Base-by-base conservation (phyloP, 805 yeast species). In the Citeromyces matritensis region DNA sequence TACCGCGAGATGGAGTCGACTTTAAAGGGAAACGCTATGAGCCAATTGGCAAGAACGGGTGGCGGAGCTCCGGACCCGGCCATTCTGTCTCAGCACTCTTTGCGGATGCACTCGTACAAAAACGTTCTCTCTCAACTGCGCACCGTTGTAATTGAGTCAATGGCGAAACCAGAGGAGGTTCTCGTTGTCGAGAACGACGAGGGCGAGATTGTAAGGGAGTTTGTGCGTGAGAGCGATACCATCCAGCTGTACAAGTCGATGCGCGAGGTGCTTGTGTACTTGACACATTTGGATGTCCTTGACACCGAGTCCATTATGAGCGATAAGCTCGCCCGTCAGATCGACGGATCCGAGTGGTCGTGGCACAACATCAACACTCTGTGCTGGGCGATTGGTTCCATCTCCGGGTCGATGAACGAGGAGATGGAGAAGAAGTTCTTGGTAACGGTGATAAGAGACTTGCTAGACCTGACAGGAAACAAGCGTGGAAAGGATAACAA, bases 341-440 rank as follows among this genome's bases (percentile, higher is more conserved):
- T 88, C 33, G 97, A 91, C 55, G 97, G 93, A 28, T 67, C 82
- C 34, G 98, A 91, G 59, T 91, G 99, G 99, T 86, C 96, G 19
- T 91, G 98, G 97, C 93, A 85, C 52, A 88, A 88, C 50, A 79
- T 91, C 46, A 91, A 91, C 55, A 91, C 97, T 3, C 60, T 91
- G 41, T 91, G 97, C 63, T 91, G 99, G 99, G 99, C 99, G 8
- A 91, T 91, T 53, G 99, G 99, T 39, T 88, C 97, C 10, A 91
- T 91, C 37, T 84, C 96, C 3, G 97, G 98, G 49, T 82, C 98
- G 1, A 91, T 91, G 98, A 85, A 82, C 49, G 97, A 91, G 58
- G 95, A 85, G 42, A 80, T 88, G 71, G 99, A 91, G 51, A 91
- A 86, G 58, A 70, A 91, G 45, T 91, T 91, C 51, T 65, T 91